Evolutionary conservation across 179 eudicot species (phyloP).

Genomic region (Pouteria campechiana): DNA sequence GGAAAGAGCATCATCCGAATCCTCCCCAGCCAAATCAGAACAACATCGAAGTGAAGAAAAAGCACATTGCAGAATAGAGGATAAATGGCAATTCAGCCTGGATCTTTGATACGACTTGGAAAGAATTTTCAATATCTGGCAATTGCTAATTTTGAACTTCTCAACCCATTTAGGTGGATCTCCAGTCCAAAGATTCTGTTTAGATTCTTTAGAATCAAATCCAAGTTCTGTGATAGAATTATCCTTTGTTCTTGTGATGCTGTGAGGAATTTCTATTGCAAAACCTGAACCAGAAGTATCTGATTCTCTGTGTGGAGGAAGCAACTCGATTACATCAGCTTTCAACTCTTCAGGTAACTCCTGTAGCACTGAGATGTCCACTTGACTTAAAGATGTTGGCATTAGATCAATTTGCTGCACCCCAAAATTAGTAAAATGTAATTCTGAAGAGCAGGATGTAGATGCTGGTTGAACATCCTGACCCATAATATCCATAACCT

Average conservation of each 20-base stretch:
- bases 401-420: constrained; percentile 30
- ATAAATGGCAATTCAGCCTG: constrained; percentile 39
- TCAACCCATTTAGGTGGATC: constrained; percentile 81
- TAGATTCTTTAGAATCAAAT: too few relatives aligned
- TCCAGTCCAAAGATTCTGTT: constrained; percentile 60
- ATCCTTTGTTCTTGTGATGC: too few relatives aligned
- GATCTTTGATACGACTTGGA: constrained; percentile 41
- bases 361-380: constrained; percentile 63
- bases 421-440: too few relatives aligned
- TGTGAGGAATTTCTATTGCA: too few relatives aligned
- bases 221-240: too few relatives aligned
- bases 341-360: constrained; percentile 80
- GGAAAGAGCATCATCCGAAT: constrained; percentile 34
- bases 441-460: too few relatives aligned
- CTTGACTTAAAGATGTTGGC: constrained; percentile 92
- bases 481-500: too few relatives aligned
- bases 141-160: constrained; percentile 42
- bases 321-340: constrained; percentile 51
- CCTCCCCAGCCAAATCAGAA: constrained; percentile 23
- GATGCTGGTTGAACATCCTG: too few relatives aligned
- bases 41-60: constrained; percentile 24
- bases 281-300: too few relatives aligned
- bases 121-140: constrained; percentile 36
- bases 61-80: constrained; percentile 49
- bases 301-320: constrained; percentile 59